These are phyloP conservation scores for Penicillium ochrochloron DNA, from an alignment of 495 filamentous ascomycete species.

Conservation along the genomic window DNA sequence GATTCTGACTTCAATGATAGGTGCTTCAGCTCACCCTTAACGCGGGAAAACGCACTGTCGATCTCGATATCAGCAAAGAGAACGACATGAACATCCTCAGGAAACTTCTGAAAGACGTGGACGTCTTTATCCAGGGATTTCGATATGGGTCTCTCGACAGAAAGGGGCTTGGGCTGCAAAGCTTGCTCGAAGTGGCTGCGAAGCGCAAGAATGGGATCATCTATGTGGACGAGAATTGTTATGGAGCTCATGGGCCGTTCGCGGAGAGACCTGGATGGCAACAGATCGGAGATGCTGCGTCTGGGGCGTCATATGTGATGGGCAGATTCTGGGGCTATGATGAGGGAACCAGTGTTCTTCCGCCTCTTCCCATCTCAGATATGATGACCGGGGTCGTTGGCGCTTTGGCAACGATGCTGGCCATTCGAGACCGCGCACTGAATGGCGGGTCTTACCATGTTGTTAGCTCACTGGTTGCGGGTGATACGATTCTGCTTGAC, in stretches of 20 bases:
- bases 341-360: conserved; percentile 65
- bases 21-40: conserved; percentile 50
- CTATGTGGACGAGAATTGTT: conserved; percentile 69
- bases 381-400: conserved; percentile 67
- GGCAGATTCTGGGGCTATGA: conserved; percentile 57
- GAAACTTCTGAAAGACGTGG: conserved; percentile 53
- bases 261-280: conserved; percentile 49
- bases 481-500: conserved; percentile 25
- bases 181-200: conserved; percentile 52
- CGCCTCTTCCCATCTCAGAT: conserved; percentile 72
- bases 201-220: conserved; percentile 59
- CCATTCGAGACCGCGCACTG: conserved; percentile 30
- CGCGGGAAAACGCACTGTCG: conserved; percentile 60
- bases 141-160: conserved; percentile 55
- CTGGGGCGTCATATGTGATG: conserved; percentile 25
- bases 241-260: conserved; percentile 49
- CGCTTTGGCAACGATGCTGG: conserved; percentile 57
- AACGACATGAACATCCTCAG: conserved; percentile 48
- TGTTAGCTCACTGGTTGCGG: conserved; percentile 33
- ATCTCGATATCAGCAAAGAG: conserved; percentile 52
- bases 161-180: conserved; percentile 54
- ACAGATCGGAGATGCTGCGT: conserved; percentile 52
- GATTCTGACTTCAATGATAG: conserved; percentile 6
- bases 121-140: conserved; percentile 64
- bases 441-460: conserved; percentile 38